Conservation (phyloP, 768 basidiomycete genomes). For the Clathrus columnatus region DNA sequence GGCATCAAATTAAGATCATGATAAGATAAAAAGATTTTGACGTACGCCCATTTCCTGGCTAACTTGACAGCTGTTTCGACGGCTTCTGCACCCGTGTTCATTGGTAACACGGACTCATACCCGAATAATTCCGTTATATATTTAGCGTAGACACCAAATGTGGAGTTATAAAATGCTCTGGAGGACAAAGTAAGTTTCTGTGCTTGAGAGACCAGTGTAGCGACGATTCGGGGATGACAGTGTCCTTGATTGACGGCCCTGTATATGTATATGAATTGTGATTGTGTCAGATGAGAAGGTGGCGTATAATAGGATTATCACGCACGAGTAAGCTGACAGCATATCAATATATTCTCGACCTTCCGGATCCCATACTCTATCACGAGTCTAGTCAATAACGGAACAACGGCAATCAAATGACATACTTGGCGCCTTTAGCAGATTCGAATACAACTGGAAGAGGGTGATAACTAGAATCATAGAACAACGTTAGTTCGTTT, state of each 20-base stretch:
- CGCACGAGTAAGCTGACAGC: conserved; percentile 94
- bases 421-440: conserved; percentile 84
- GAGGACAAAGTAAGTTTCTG: conserved; percentile 88
- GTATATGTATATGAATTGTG: conserved; percentile 8
- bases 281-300: background rate
- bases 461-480: conserved; percentile 90
- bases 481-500: conserved; percentile 33
- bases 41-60: conserved; percentile 82
- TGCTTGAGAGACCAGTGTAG: conserved; percentile 74
- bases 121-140: conserved; percentile 76
- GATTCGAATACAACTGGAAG: conserved; percentile 90
- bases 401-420: conserved; percentile 23
- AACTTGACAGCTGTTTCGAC: conserved; percentile 97
- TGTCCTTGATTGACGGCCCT: conserved; percentile 93
- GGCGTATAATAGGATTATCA: conserved; percentile 14
- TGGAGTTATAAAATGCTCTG: conserved; percentile 90
- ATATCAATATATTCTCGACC: conserved; percentile 96
- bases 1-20: too few species aligned
- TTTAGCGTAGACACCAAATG: conserved; percentile 85
- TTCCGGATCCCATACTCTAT: conserved; percentile 87
- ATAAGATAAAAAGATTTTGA: background rate
- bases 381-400: conserved; percentile 10
- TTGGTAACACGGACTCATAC: conserved; percentile 93
- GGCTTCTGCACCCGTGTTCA: conserved; percentile 99
- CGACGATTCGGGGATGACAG: conserved; percentile 85